phyloP scores from a whole-genome alignment of 139 green algal species.

The Coccomyxa sp. region DNA sequence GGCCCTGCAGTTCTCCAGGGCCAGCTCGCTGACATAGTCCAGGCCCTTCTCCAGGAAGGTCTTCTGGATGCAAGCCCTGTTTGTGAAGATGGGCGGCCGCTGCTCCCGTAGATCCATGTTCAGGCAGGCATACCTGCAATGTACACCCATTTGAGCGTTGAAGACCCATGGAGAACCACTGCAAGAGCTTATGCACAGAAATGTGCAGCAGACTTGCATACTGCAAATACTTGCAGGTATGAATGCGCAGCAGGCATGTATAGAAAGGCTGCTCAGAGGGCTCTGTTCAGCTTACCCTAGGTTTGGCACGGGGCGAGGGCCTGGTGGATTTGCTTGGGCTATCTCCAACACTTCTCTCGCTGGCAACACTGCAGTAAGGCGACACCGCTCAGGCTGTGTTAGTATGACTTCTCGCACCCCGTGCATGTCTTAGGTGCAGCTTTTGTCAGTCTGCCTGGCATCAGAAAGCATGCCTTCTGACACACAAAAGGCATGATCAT shows the following conservation, averaged over 20 bases:
- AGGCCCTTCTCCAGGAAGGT: conserved; percentile 40
- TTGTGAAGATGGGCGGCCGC: conserved; percentile 52
- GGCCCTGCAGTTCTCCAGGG: conserved; percentile 46
- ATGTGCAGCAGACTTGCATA: too few species aligned
- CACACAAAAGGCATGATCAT: neutral
- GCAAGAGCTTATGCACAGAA: too few species aligned
- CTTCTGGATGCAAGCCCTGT: conserved; percentile 40
- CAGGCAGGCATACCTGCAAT: conserved; percentile 56
- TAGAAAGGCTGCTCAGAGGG: too few species aligned
- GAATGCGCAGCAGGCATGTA: too few species aligned
- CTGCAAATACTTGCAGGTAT: too few species aligned
- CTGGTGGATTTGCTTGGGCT: neutral
- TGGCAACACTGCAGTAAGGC: conserved; percentile 25
- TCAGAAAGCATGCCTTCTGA: neutral
- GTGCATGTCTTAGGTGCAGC: too few species aligned
- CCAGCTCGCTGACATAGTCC: conserved; percentile 39
- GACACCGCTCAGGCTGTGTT: too few species aligned
- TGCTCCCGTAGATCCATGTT: conserved; percentile 41
- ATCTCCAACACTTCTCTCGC: conserved; percentile 3
- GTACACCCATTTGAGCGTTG: too few species aligned
- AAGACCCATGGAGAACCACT: too few species aligned
- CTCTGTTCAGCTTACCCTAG: conserved; percentile 34
- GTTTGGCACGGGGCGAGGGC: conserved; percentile 41
- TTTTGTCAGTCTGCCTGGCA: neutral
- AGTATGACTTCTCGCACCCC: too few species aligned